phyloP scores from a whole-genome alignment of 2,329 filamentous ascomycete genomes.

The Triangularia verruculosa region DNA sequence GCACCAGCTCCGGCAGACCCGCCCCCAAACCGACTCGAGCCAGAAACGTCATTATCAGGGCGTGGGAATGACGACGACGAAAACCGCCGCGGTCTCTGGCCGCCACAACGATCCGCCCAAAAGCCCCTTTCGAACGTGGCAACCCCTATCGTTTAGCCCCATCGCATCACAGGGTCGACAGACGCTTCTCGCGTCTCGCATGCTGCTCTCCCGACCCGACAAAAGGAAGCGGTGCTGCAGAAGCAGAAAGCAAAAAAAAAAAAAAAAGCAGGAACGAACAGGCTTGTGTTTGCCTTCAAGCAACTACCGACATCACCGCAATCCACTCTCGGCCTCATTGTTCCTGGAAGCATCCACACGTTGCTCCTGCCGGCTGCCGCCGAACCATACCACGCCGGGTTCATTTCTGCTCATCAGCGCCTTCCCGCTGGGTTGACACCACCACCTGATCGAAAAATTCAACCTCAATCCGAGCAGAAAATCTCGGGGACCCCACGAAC shows the following conservation, averaged over 20 bases:
- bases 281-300: neutral
- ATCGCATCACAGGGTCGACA: neutral
- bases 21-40: slow-evolving; percentile 16
- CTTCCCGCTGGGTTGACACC: neutral
- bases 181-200: neutral
- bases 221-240: neutral
- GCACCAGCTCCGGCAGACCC: slow-evolving; percentile 15
- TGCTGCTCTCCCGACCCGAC: neutral
- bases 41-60: slow-evolving; percentile 19
- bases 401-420: neutral
- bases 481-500: slow-evolving; percentile 1
- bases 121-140: neutral
- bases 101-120: neutral
- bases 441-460: neutral
- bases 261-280: neutral
- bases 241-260: too few relatives aligned
- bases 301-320: neutral
- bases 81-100: neutral
- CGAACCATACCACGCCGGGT: neutral
- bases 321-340: neutral
- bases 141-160: neutral
- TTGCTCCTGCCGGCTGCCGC: neutral
- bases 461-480: neutral
- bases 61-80: slow-evolving; percentile 17
- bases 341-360: neutral